Base-by-base conservation (phyloP, 2,329 filamentous ascomycete genomes). In the Alternaria sp. region DNA sequence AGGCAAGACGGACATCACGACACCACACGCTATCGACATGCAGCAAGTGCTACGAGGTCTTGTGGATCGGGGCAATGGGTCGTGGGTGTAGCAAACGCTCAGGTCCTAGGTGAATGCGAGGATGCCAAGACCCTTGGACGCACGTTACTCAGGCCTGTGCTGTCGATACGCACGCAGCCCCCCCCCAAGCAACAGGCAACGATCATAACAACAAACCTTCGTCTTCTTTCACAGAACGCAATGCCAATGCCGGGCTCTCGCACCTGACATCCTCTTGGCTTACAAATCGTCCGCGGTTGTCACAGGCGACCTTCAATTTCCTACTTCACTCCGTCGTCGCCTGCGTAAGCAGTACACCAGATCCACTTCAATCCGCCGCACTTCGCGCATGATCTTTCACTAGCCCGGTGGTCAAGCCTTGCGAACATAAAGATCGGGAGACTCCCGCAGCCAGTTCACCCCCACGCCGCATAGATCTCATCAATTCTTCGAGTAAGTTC, bases 291-390 rank as follows among this genome's bases (percentile, higher is more conserved):
- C n/a, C 37, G 37, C 37, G 37, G 2, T 41, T 11, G 37, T 41
- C 37, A 41, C 4, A 41, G 37, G 8, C 37, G 50, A 55, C 23
- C 21, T 6, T 30, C 8, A 3, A 25, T 25, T 49, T 50, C 26
- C 26, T 30, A 30, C 45, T 61, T 61, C 59, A 61, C 59, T 57
- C 7, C n/a, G 5, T 26, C 33, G 33, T 41, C 15, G 33, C 33
- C 33, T 41, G 1, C 0, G 33, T 41, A 41, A 41, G 1, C 8
- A 41, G 0, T n/a, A 41, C 33, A 1, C 33, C 15, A 41, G 1
- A n/a, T 5, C 33, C 2, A 41, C 33, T n/a, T 41, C 33, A 37
- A 37, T 30, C 23, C 23, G 23, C 23, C 5, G 23, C 23, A 49
- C 28, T 28, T 7, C 15, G 25, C 25, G 15, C 23, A 25, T 25